These are phyloP conservation scores for Aphanomyces cochlioides DNA, from an alignment of 352 stramenopile genomes.

Conservation along the genomic window DNA sequence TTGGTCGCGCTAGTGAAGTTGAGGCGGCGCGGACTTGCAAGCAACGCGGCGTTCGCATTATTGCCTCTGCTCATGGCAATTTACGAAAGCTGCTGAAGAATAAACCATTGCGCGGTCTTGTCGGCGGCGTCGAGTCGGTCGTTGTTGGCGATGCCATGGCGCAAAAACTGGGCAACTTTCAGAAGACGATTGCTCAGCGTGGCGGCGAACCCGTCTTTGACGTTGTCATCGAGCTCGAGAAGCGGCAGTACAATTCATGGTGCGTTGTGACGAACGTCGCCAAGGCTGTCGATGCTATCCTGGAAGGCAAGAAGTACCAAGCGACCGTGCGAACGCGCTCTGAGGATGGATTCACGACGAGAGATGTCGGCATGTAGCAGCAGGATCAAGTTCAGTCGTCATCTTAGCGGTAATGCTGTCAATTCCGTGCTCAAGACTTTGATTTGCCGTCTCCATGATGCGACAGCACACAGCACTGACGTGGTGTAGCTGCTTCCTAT, in stretches of 20 bases:
- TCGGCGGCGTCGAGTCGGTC: constrained; percentile 71
- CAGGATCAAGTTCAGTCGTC: too few relatives aligned
- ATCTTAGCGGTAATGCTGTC: too few relatives aligned
- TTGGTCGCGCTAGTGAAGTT: constrained; percentile 76
- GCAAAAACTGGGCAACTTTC: background rate
- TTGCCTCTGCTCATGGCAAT: constrained; percentile 82
- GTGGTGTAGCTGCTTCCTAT: too few relatives aligned
- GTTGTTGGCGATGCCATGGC: constrained; percentile 48
- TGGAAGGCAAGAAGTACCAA: constrained; percentile 41
- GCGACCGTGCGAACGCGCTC: constrained; percentile 33
- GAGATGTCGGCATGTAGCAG: too few relatives aligned
- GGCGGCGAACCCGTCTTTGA: constrained; percentile 70
- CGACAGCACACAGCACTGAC: too few relatives aligned
- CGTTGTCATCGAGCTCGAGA: constrained; percentile 77
- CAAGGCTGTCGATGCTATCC: constrained; percentile 64
- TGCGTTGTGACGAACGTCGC: constrained; percentile 62
- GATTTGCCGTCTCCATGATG: too few relatives aligned
- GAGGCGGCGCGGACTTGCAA: constrained; percentile 59
- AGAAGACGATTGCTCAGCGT: constrained; percentile 38
- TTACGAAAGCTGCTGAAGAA: constrained; percentile 84
- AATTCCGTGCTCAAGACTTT: too few relatives aligned
- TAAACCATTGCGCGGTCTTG: constrained; percentile 61
- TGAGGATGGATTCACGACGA: background rate
- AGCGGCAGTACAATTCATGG: constrained; percentile 50
- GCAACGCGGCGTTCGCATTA: constrained; percentile 72